Conservation (phyloP, 495 filamentous ascomycete genomes). For the Lepidopterella palustris region DNA sequence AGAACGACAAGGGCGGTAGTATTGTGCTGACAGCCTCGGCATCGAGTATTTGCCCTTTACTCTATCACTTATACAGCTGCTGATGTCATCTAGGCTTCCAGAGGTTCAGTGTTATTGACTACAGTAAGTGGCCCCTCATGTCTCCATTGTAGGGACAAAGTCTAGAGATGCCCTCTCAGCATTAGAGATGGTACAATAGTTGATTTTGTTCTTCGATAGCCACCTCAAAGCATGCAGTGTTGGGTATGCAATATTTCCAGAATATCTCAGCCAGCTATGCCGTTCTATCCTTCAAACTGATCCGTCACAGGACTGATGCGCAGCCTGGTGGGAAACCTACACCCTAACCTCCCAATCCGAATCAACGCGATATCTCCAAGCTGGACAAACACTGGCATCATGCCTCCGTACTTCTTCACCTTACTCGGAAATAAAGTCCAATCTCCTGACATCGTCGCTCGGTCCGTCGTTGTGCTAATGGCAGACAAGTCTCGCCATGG, state of each 20-base stretch:
- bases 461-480: conserved; percentile 27
- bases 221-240: not conserved
- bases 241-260: not conserved
- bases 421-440: conserved; percentile 9
- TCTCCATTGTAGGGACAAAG: not conserved
- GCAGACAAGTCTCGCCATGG: conserved; percentile 24
- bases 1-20: conserved; percentile 18
- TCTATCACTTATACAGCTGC: not conserved
- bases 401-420: conserved; percentile 10
- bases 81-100: conserved; percentile 6
- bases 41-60: conserved; percentile 12
- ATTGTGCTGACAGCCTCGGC: conserved; percentile 30
- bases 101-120: conserved; percentile 18
- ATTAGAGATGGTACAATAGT: too few relatives aligned
- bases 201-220: too few relatives aligned
- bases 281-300: not conserved
- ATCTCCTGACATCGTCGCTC: conserved; percentile 27
- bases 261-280: too few relatives aligned
- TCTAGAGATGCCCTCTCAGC: not conserved
- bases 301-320: conserved; percentile 17
- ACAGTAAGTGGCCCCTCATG: not conserved
- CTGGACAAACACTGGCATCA: conserved; percentile 30
- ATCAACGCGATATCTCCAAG: conserved; percentile 30
- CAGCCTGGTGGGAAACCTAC: conserved; percentile 11
- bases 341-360: conserved; percentile 25